Evolutionary conservation across 176 grass and related monocot species (phyloP), one percentile per base, ranked within the genome.

Genomic region (Carex pumila): DNA sequence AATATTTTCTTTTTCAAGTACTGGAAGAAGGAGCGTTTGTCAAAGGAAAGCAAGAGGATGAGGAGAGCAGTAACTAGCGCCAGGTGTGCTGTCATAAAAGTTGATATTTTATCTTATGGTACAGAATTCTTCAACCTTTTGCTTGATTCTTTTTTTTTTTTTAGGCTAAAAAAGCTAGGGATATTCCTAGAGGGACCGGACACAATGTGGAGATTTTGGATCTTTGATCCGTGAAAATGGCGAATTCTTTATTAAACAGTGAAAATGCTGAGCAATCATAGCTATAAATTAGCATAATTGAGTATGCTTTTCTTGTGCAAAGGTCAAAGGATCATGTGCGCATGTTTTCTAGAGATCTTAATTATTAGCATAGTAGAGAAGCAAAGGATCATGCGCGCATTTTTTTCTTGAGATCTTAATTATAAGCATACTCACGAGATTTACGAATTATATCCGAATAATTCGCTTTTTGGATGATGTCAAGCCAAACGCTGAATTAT

Each of bases 51-150:
- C 61, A 91, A 14, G 49, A 88, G 79, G 32, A 91, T 66, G 36
- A 91, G 80, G 29, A 91, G 39, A 68, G 86, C 76, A 36, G 80
- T 80, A 31, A 91, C 15, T 50, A 91, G 56, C 39, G 87, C 67
- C n/a, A 91, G 71, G 70, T 88, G 90, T 83, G 80, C 68, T 86
- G 87, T 70, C 90, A 91, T 91, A 88, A 88, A 91, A 49, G 3
- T 45, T 11, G 11, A 22, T 79, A 59, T 36, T 57, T 79, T 60
- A 73, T 50, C 41, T n/a, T 60, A 7, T 59, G 4, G 57, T 7
- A 62, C 60, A 62, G 19, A 62, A 29, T 10, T 3, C 25, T 43
- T 6, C 13, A 39, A 71, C 37, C 7, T 79, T n/a, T 77, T 22
- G n/a, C 45, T 13, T 18, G 29, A 77, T 55, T 77, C 31, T 80